Evolutionary conservation across 352 stramenopile genomes (phyloP).

Genomic region (Phytophthora vignae): DNA sequence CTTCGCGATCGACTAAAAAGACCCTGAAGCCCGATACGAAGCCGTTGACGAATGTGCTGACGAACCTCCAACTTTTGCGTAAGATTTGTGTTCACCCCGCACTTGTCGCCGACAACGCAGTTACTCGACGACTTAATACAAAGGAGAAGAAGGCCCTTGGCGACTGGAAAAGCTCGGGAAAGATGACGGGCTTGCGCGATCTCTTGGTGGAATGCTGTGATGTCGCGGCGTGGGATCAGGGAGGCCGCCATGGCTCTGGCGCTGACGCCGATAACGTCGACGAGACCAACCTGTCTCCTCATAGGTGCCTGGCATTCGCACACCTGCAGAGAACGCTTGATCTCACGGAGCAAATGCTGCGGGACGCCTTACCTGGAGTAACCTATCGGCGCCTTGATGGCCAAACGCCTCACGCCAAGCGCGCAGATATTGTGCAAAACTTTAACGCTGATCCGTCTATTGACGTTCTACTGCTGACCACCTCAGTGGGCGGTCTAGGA

Average conservation of each 20-base stretch:
- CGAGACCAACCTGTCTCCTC: conserved; percentile 42
- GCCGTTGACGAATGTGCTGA: conserved; percentile 53
- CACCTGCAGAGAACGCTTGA: conserved; percentile 95
- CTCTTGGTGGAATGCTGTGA: conserved; percentile 79
- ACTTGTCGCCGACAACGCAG: conserved; percentile 66
- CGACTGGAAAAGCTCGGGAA: conserved; percentile 91
- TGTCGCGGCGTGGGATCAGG: conserved; percentile 35
- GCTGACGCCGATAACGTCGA: conserved; percentile 19
- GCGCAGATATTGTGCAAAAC: conserved; percentile 82
- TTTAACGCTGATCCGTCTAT: conserved; percentile 95
- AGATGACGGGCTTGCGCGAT: conserved; percentile 88
- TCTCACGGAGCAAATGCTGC: conserved; percentile 92
- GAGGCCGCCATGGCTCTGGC: conserved; percentile 1
- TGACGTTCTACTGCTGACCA: conserved; percentile 97
- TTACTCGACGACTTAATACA: conserved; percentile 28
- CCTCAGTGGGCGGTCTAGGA: conserved; percentile 94
- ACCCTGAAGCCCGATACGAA: conserved; percentile 13
- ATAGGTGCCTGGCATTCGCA: conserved; percentile 97
- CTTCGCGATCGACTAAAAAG: conserved; percentile 4
- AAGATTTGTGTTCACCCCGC: conserved; percentile 96
- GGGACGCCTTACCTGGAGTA: conserved; percentile 63
- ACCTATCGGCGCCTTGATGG: conserved; percentile 95
- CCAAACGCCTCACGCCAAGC: conserved; percentile 70
- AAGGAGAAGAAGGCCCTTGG: conserved; percentile 39
- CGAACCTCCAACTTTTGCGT: conserved; percentile 83